These are phyloP conservation scores for Talaromyces proteolyticus DNA, from an alignment of 495 filamentous ascomycete genomes.

Conservation along the genomic window DNA sequence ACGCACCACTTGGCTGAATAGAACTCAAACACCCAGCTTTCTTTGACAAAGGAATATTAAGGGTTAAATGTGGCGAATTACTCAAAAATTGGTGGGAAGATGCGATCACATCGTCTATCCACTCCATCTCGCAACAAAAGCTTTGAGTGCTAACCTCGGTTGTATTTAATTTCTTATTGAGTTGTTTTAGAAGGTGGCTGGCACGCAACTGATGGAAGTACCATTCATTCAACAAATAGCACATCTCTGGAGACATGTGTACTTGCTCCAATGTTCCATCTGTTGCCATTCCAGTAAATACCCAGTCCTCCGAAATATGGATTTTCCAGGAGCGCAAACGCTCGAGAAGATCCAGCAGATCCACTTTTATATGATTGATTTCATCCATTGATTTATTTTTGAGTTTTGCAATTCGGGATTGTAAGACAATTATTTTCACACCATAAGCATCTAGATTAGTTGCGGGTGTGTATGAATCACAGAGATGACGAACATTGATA, in stretches of 20 bases:
- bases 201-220: neutral
- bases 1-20: too few species aligned
- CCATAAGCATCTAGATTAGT: neutral
- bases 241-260: neutral
- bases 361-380: neutral
- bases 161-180: neutral
- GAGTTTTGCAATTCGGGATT: neutral
- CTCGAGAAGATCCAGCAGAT: neutral
- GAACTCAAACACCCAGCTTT: neutral
- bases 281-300: neutral
- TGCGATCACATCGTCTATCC: slow-evolving; percentile 1
- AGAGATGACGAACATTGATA: neutral
- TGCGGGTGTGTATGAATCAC: slow-evolving; percentile 2
- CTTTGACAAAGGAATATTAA: neutral
- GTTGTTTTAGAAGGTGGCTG: neutral
- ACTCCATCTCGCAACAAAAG: slow-evolving; percentile 1
- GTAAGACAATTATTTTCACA: neutral
- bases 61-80: neutral
- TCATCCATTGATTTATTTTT: neutral
- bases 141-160: too few species aligned
- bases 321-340: neutral
- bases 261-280: neutral
- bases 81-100: neutral
- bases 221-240: slow-evolving; percentile 1
- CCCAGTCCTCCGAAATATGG: neutral